Conservation (phyloP, 495 filamentous ascomycete species). For the Aspergillus egyptiacus region DNA sequence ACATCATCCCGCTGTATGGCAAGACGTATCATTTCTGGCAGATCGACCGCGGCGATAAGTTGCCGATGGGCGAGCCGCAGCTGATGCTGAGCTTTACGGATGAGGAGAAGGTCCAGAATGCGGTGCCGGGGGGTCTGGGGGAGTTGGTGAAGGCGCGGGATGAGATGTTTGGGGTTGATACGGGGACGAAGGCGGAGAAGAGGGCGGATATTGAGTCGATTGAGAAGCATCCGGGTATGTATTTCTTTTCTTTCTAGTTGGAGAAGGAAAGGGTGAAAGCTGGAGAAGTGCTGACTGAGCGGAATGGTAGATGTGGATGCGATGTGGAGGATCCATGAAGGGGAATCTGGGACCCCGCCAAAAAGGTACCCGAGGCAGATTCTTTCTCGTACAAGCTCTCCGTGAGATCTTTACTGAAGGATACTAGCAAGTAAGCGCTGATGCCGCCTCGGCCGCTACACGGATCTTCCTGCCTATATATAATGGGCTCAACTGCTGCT, state of each 20-base stretch:
- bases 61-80: slow-evolving; percentile 69
- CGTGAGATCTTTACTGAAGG: too few species aligned
- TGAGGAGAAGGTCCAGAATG: slow-evolving; percentile 49
- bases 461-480: too few species aligned
- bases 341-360: not conserved
- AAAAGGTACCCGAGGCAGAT: not conserved
- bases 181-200: not conserved
- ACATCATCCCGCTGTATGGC: slow-evolving; percentile 68
- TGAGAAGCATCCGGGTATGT: slow-evolving; percentile 9
- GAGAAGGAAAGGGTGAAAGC: too few species aligned
- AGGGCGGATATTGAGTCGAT: slow-evolving; percentile 1
- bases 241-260: too few species aligned
- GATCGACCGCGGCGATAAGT: slow-evolving; percentile 67
- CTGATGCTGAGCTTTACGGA: slow-evolving; percentile 71
- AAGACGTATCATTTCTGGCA: slow-evolving; percentile 92
- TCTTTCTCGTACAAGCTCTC: not conserved
- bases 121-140: slow-evolving; percentile 19
- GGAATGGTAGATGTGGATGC: not conserved
- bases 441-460: too few species aligned
- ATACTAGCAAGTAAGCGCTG: too few species aligned
- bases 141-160: slow-evolving; percentile 4
- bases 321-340: not conserved
- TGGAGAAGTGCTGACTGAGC: not conserved
- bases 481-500: too few species aligned
- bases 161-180: slow-evolving; percentile 3